These are phyloP conservation scores for Backusella tuberculispora DNA, from an alignment of 192 early-diverging fungal species.

Conservation along the genomic window DNA sequence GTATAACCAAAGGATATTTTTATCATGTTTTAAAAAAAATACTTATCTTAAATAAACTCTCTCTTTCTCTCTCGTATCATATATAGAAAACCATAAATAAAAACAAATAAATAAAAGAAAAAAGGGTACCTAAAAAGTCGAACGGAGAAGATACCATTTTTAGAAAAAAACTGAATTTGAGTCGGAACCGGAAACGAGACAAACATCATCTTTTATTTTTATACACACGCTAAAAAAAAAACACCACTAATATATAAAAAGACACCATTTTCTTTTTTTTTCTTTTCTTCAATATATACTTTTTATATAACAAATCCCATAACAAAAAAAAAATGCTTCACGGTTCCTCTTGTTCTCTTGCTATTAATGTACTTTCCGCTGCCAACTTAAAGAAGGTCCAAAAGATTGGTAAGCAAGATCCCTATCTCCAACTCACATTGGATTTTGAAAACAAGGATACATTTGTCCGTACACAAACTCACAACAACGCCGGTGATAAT, in stretches of 20 bases:
- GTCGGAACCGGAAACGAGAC: background rate
- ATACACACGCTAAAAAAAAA: background rate
- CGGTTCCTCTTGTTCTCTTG: slow-evolving; percentile 3
- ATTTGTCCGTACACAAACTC: slow-evolving; percentile 50
- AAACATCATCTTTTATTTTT: background rate
- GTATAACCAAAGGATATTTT: no score
- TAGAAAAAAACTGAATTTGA: background rate
- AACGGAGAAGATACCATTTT: slow-evolving; percentile 8
- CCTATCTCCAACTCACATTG: slow-evolving; percentile 49
- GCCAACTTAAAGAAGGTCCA: background rate
- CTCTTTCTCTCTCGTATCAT: background rate
- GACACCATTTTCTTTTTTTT: background rate
- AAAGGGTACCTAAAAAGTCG: background rate
- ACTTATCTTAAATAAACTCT: no score
- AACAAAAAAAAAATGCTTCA: background rate
- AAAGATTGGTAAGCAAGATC: slow-evolving; percentile 50
- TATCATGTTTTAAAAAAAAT: no score
- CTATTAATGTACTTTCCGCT: background rate
- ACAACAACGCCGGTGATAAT: slow-evolving; percentile 49
- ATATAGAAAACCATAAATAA: background rate
- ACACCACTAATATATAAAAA: background rate
- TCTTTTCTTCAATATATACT: background rate
- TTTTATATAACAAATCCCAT: background rate
- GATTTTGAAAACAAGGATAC: slow-evolving; percentile 42
- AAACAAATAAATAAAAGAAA: background rate